Evolutionary conservation across 2,329 filamentous ascomycete species (phyloP).

Genomic region (Verruconis gallopava): DNA sequence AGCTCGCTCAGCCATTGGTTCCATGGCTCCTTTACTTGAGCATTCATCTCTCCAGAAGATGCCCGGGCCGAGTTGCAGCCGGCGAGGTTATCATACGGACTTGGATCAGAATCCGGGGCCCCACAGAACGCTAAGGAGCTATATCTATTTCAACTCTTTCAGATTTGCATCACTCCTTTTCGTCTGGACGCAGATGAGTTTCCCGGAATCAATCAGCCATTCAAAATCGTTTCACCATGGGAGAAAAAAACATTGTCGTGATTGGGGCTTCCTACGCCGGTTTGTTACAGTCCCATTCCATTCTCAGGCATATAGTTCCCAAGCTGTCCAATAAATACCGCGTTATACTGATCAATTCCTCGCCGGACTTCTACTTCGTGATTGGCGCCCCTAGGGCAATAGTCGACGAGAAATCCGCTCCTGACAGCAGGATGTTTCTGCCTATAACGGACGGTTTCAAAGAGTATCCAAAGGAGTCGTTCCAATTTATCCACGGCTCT

Average conservation of each 20-base stretch:
- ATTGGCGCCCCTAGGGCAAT: neutral
- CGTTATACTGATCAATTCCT: slow-evolving; percentile 1
- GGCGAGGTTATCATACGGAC: too few relatives aligned
- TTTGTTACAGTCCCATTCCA: neutral
- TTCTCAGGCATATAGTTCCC: neutral
- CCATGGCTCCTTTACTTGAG: too few relatives aligned
- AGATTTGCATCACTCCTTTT: too few relatives aligned
- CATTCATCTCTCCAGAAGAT: too few relatives aligned
- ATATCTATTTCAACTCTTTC: too few relatives aligned
- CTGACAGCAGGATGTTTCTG: neutral
- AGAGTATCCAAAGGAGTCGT: neutral
- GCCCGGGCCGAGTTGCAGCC: too few relatives aligned
- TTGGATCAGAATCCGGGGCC: too few relatives aligned
- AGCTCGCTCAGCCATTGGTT: too few relatives aligned
- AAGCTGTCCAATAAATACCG: neutral
- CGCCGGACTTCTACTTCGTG: neutral
- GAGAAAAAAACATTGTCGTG: slow-evolving; percentile 1
- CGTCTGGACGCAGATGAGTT: too few relatives aligned
- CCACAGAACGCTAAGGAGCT: too few relatives aligned
- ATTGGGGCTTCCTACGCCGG: slow-evolving; percentile 1
- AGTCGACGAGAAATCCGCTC: neutral
- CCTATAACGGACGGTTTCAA: neutral
- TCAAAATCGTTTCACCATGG: too few relatives aligned
- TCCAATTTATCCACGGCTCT: neutral
- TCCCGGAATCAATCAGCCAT: too few relatives aligned